These are phyloP conservation scores for Arctium minus DNA, from an alignment of 129 eudicot species.

Conservation along the genomic window DNA sequence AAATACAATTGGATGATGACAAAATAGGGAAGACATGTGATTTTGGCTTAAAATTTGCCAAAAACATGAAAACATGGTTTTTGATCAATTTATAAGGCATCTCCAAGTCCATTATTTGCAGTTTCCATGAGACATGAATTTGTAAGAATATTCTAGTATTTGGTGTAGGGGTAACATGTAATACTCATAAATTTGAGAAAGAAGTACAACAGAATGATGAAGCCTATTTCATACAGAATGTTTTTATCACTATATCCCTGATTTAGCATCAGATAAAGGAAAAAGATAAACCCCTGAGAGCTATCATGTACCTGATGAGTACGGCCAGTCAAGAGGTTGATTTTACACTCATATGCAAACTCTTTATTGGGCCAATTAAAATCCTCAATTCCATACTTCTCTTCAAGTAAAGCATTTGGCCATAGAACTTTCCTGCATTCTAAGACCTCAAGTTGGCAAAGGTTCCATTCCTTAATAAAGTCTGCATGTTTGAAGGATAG, in stretches of 20 bases:
- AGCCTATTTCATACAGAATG: background rate
- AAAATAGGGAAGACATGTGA: background rate
- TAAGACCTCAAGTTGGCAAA: conserved; percentile 89
- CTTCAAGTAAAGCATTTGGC: conserved; percentile 48
- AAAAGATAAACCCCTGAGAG: background rate
- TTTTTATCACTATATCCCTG: background rate
- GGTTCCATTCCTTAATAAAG: conserved; percentile 59
- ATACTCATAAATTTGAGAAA: background rate
- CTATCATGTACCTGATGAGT: conserved; percentile 80
- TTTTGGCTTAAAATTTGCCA: background rate
- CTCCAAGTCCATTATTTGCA: background rate
- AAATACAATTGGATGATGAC: background rate
- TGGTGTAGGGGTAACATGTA: background rate
- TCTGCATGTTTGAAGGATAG: conserved; percentile 42
- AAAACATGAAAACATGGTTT: background rate
- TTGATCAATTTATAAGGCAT: background rate
- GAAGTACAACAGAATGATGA: background rate
- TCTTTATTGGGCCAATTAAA: conserved; percentile 76
- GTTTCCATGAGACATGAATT: background rate
- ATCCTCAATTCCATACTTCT: conserved; percentile 53
- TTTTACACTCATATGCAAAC: conserved; percentile 84
- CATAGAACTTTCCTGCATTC: conserved; percentile 86
- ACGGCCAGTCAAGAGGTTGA: conserved; percentile 84
- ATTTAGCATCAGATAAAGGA: background rate
- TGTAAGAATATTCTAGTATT: background rate